These are phyloP conservation scores for Claviceps citrina DNA, from an alignment of 2,329 filamentous ascomycete species.

Conservation along the genomic window DNA sequence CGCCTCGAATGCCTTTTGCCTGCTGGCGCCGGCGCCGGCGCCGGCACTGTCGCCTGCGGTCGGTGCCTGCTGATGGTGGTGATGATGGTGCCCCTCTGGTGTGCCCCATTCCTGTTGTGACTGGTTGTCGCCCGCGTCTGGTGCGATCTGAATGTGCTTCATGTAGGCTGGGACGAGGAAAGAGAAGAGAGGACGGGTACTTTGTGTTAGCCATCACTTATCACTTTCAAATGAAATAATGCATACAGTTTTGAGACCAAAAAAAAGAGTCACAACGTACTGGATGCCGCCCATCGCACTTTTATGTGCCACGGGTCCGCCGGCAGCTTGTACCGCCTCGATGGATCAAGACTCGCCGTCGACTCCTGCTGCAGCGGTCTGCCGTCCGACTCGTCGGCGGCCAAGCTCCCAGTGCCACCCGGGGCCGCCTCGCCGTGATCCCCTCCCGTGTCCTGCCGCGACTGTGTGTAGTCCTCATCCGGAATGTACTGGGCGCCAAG, in stretches of 20 bases:
- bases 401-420: slow-evolving; percentile 27
- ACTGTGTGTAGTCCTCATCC: slow-evolving; percentile 42
- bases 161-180: slow-evolving; percentile 7
- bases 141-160: slow-evolving; percentile 1
- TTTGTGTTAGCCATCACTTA: too few relatives aligned
- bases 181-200: background rate
- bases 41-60: slow-evolving; percentile 19
- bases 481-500: slow-evolving; percentile 79
- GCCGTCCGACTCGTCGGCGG: slow-evolving; percentile 22
- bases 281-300: slow-evolving; percentile 73
- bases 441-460: slow-evolving; percentile 25
- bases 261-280: slow-evolving; percentile 34
- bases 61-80: too few relatives aligned
- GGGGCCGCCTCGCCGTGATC: slow-evolving; percentile 21
- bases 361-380: slow-evolving; percentile 19
- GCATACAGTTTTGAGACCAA: too few relatives aligned
- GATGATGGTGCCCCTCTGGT: slow-evolving; percentile 22
- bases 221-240: too few relatives aligned
- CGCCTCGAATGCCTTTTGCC: slow-evolving; percentile 54
- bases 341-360: slow-evolving; percentile 32
- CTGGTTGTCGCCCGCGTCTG: slow-evolving; percentile 8
- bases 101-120: slow-evolving; percentile 10
- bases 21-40: too few relatives aligned
- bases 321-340: slow-evolving; percentile 63
- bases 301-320: slow-evolving; percentile 92